These are phyloP conservation scores for Globisporangium okanoganense DNA, from an alignment of 352 stramenopile species.

Conservation along the genomic window DNA sequence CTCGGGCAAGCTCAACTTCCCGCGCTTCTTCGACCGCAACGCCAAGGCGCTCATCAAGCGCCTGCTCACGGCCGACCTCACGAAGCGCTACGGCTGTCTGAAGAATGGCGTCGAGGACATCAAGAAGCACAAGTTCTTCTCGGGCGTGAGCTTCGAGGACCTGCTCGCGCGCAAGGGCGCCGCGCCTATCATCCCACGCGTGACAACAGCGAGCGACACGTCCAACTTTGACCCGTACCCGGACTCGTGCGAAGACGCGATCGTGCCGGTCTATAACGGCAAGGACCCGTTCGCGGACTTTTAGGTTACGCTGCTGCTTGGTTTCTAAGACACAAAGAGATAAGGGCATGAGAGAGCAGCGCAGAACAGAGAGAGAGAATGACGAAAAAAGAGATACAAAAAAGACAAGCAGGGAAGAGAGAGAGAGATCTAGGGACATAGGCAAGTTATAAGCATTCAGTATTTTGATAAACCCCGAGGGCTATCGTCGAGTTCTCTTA, in stretches of 20 bases:
- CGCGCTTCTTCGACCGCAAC: conserved; percentile 93
- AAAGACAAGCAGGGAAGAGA: neutral
- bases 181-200: conserved; percentile 92
- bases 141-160: conserved; percentile 89
- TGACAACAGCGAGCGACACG: conserved; percentile 91
- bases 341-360: neutral
- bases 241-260: conserved; percentile 88
- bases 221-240: conserved; percentile 98
- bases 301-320: conserved; percentile 29
- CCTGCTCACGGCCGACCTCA: conserved; percentile 94
- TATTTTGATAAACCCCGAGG: conserved; percentile 5
- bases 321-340: neutral
- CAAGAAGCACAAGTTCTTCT: conserved; percentile 97
- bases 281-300: conserved; percentile 93
- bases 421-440: conserved; percentile 1
- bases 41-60: conserved; percentile 97
- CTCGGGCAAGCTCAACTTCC: conserved; percentile 93
- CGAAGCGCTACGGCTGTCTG: conserved; percentile 95
- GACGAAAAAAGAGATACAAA: neutral
- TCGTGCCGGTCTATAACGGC: conserved; percentile 90
- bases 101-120: conserved; percentile 95
- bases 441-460: conserved; percentile 10
- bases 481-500: no score
- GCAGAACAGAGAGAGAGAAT: neutral
- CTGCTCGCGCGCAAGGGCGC: conserved; percentile 87